Base-by-base conservation (phyloP, 108 stramenopile species). In the Craspedostauros australis region DNA sequence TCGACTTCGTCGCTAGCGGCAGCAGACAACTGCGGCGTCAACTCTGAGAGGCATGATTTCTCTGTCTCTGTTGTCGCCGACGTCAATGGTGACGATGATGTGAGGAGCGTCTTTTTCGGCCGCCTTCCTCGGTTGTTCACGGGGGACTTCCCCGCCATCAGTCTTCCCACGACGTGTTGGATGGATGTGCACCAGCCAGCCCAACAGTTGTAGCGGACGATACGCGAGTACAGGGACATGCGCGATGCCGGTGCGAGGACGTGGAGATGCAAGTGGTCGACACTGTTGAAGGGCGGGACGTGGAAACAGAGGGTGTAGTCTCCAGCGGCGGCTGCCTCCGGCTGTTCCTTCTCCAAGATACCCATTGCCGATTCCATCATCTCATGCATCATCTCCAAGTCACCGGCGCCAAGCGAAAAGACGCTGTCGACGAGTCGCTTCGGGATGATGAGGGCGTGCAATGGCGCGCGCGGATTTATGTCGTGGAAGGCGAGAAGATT, bases 241-340 rank as follows among this genome's bases (percentile, higher is more conserved):
- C 60, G 28, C 29, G 77, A 79, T 0, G 66, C 66, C 0, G 86
- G 86, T 29, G 86, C 86, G 42, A 88, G 53, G 38, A 84, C 86
- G 57, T 88, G 86, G 25, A 88, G 40, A 64, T 88, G 86, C 40
- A 88, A 63, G 49, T 88, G 86, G 57, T 79, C 72, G 6, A 88
- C 77, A 28, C 55, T 60, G 38, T 73, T 76, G 41, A 81, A 88
- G 3, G 86, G 86, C 43, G 82, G 79, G 3, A 80, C 46, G 41
- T 88, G 86, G 65, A 77, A 88, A 38, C 79, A 77, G 2, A 81
- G 41, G 6, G 65, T 62, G 62, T 79, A 88, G 62, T 88, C 86
- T 0, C 54, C 25, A 15, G 24, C 32, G 2, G 42, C 49, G 24
- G 47, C 57, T 5, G 72, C 72, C 19, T 76, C 54, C 9, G 82